phyloP scores from a whole-genome alignment of 805 yeast species.

The Candida morakotiae region DNA sequence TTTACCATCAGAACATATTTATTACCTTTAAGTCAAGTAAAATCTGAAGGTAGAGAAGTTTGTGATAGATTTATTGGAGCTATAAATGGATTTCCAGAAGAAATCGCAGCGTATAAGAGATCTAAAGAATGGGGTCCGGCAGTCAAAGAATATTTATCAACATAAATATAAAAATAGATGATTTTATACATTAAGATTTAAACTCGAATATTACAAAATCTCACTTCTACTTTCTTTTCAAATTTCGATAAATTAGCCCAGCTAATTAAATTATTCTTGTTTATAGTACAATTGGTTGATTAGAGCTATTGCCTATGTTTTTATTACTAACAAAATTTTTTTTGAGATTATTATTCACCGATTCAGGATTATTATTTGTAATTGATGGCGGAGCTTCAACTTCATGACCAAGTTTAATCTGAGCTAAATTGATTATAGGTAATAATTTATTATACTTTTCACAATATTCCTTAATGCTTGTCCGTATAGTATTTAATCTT shows the following conservation, averaged over 20 bases:
- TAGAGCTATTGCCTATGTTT: constrained; percentile 1
- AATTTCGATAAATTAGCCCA: no score
- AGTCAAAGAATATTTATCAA: constrained; percentile 29
- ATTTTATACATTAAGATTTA: no score
- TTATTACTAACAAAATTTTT: constrained; percentile 4
- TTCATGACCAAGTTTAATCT: constrained; percentile 46
- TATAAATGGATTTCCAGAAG: constrained; percentile 58
- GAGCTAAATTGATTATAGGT: constrained; percentile 49
- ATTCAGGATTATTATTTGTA: constrained; percentile 1
- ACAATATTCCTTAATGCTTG: constrained; percentile 39
- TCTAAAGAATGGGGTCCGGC: constrained; percentile 70
- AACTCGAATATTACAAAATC: no score
- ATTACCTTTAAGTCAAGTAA: constrained; percentile 30
- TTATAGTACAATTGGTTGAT: constrained; percentile 5
- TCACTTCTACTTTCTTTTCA: no score
- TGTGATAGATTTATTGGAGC: constrained; percentile 58
- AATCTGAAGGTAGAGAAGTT: constrained; percentile 29
- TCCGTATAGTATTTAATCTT: constrained; percentile 33
- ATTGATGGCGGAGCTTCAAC: constrained; percentile 39
- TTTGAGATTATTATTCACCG: constrained; percentile 1
- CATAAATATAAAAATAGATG: constrained; percentile 1
- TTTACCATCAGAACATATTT: constrained; percentile 41
- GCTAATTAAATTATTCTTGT: no score
- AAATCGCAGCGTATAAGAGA: constrained; percentile 58
- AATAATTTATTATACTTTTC: constrained; percentile 41